Evolutionary conservation across 2,329 filamentous ascomycete species (phyloP), one percentile per base, ranked within the genome.

Genomic region (Whalleya microplaca): DNA sequence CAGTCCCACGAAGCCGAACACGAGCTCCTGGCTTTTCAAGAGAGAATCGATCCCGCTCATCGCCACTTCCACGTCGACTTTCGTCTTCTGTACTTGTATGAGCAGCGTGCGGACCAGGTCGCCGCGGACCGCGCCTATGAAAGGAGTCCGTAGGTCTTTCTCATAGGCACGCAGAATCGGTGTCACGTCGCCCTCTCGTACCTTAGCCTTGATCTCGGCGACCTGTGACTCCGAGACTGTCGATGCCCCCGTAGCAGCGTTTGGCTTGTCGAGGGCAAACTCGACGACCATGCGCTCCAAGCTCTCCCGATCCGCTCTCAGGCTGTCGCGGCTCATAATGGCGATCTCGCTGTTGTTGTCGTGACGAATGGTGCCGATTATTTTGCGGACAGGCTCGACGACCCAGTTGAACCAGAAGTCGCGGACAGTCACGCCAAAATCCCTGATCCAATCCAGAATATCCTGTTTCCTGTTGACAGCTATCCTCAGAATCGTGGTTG

Each of bases 391-490:
- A 0, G 95, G 95, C 62, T 96, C 89, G 10, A 99, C 78, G 2
- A 99, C 89, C 95, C 95, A 99, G 72, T 99, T 99, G 58, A 87
- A 81, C 90, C 93, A 97, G 71, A 99, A 99, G 72, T 96, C 94
- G 51, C 90, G 83, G 1, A 87, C 77, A 0, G 95, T 99, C 1
- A 79, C 78, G 7, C 92, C 94, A 21, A 96, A 76, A 62, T 95
- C 90, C 37, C 83, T 80, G 44, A 96, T 79, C 92, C 93, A 97
- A 45, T 85, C 81, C 21, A 91, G 63, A 19, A 99, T 88, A 64
- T 94, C 90, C 19, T 89, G 88, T 66, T 85, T 86, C 49, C 87
- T 84, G 69, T 88, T 91, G 58, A 90, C 80, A 27, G 96, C 74
- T 40, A 98, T 84, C 20, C 88, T 87, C 16, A 98, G 78, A n/a